phyloP scores from a whole-genome alignment of 2,329 filamentous ascomycete species.

The Colletotrichum theobromicola region DNA sequence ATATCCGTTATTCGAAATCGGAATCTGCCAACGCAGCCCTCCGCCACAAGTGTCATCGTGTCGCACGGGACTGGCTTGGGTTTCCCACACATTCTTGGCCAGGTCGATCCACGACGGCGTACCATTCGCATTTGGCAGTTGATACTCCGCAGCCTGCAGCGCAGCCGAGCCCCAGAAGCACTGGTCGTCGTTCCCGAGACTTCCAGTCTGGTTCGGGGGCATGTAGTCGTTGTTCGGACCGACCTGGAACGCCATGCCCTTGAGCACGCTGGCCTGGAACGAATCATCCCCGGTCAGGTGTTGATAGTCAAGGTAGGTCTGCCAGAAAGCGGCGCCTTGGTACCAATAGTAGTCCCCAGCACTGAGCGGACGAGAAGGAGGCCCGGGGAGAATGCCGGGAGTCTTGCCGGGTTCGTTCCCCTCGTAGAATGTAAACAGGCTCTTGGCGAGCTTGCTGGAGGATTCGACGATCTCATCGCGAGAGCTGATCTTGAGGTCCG shows the following conservation, averaged over 20 bases:
- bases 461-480: conserved; percentile 24
- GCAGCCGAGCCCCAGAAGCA: conserved; percentile 63
- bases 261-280: conserved; percentile 53
- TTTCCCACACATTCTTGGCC: conserved; percentile 64
- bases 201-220: conserved; percentile 49
- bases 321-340: conserved; percentile 34
- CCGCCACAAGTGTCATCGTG: conserved; percentile 61
- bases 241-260: conserved; percentile 51
- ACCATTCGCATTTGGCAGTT: conserved; percentile 50
- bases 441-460: conserved; percentile 28
- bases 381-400: conserved; percentile 34
- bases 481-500: background rate
- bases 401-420: conserved; percentile 32
- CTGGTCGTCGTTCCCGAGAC: conserved; percentile 64
- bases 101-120: conserved; percentile 57
- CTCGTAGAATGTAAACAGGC: conserved; percentile 34
- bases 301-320: conserved; percentile 44
- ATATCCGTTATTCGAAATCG: conserved; percentile 66
- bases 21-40: conserved; percentile 73
- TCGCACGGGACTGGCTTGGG: conserved; percentile 48
- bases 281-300: conserved; percentile 48
- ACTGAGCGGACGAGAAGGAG: conserved; percentile 18
- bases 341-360: conserved; percentile 41
- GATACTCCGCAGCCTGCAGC: conserved; percentile 60
- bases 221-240: conserved; percentile 54